phyloP scores from a whole-genome alignment of 805 yeast genomes.

The Cyberlindnera misumaiensis region DNA sequence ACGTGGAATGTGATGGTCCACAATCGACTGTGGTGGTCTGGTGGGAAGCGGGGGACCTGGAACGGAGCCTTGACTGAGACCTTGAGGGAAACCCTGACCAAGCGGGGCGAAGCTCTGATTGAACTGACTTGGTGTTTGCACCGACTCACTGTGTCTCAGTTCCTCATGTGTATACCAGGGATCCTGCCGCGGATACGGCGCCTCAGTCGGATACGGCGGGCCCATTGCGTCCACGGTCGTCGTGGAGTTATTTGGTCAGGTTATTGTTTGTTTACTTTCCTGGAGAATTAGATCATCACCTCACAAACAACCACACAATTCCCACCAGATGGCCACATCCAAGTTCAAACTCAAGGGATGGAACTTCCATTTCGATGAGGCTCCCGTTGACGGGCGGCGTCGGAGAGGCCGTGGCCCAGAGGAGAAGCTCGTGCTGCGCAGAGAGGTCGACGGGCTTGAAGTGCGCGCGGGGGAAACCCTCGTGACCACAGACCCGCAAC shows the following conservation, averaged over 20 bases:
- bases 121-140: conserved; percentile 13
- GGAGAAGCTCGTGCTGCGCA: conserved; percentile 22
- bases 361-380: conserved; percentile 13
- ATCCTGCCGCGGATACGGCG: conserved; percentile 12
- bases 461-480: conserved; percentile 49
- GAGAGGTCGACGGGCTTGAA: conserved; percentile 41
- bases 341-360: conserved; percentile 18
- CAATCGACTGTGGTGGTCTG: conserved; percentile 18
- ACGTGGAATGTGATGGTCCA: conserved; percentile 12
- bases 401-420: conserved; percentile 11
- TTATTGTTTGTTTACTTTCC: not conserved
- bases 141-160: conserved; percentile 16
- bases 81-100: conserved; percentile 4
- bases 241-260: not conserved
- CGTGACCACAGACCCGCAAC: conserved; percentile 30
- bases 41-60: conserved; percentile 19
- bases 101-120: conserved; percentile 7
- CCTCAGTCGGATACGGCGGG: conserved; percentile 1
- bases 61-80: not conserved
- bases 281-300: not conserved
- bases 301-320: not conserved
- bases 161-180: not conserved
- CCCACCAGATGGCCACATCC: conserved; percentile 16
- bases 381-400: conserved; percentile 4
- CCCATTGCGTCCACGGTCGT: not conserved